Base-by-base conservation (phyloP, 1,284 basidiomycete species). In the Ceratobasidium sp. region DNA sequence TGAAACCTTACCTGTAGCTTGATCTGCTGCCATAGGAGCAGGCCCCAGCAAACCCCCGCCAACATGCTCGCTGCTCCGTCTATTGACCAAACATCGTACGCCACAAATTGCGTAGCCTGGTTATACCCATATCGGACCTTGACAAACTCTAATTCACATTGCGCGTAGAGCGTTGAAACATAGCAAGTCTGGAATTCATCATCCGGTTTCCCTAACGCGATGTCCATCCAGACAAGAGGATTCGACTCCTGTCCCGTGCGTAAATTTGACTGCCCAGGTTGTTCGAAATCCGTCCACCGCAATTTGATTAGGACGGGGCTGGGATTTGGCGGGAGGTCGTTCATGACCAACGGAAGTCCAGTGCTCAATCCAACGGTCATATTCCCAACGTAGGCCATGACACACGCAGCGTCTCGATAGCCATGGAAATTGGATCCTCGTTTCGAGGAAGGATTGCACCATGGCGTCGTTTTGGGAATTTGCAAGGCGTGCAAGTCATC, bases 121-220 rank as follows among this genome's bases (percentile, higher is more conserved):
- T 48, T 73, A 27, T 73, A 73, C 2, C 57, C 69, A 22, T 73
- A 73, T 2, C 69, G 57, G 24, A 73, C 69, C 31, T 17, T 9
- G n/a, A 73, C 69, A 53, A 73, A 73, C 22, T 62, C 31, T 1
- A 72, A 45, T 19, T 59, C 22, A 56, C 67, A 72, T 31, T 60
- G 67, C 22, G 67, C 45, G 11, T 45, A 48, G 17, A 60, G 11
- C 5, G 24, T 45, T 8, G 56, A 48, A 7, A 72, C 17, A 11
- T 41, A 41, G 6, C 36, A 11, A 4, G 11, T 11, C 36, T 41
- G 11, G 36, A 41, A 41, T 11, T 41, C 36, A 11, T 41, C 11
- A 41, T 41, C 36, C 36, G 36, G 6, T 11, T 41, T 41, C 6
- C 36, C 11, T 11, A 11, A 41, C 4, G 36, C 36, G 36, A 41